phyloP scores from a whole-genome alignment of 139 green algal species.

The Picochlorum sp. region DNA sequence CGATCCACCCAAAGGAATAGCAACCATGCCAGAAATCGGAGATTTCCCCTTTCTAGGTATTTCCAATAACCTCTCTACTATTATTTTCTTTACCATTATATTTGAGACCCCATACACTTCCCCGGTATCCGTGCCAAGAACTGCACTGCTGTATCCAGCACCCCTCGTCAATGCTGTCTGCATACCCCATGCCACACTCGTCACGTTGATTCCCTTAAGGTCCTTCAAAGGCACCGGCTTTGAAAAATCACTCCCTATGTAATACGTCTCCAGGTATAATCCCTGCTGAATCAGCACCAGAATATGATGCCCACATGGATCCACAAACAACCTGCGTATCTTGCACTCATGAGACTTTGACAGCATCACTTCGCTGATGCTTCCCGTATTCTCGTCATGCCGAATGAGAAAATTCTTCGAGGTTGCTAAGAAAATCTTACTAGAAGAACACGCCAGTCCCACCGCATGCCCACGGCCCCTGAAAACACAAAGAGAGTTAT shows the following conservation, averaged over 20 bases:
- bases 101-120: no score
- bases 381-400: slow-evolving; percentile 45
- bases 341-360: slow-evolving; percentile 29
- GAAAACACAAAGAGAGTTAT: neutral
- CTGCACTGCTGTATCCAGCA: no score
- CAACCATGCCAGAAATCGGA: slow-evolving; percentile 25
- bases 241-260: slow-evolving; percentile 47
- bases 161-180: no score
- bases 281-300: slow-evolving; percentile 34
- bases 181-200: slow-evolving; percentile 44
- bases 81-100: slow-evolving; percentile 48
- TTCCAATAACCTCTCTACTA: slow-evolving; percentile 22
- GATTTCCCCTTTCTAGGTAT: slow-evolving; percentile 11
- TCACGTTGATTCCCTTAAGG: slow-evolving; percentile 44
- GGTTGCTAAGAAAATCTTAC: slow-evolving; percentile 66
- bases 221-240: slow-evolving; percentile 35
- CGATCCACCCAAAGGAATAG: no score
- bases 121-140: no score
- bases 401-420: slow-evolving; percentile 60
- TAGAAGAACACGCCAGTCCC: slow-evolving; percentile 22
- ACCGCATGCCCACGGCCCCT: slow-evolving; percentile 21
- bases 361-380: slow-evolving; percentile 48
- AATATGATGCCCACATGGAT: slow-evolving; percentile 44
- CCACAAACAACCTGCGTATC: slow-evolving; percentile 41
- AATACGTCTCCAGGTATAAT: slow-evolving; percentile 34